phyloP scores from a whole-genome alignment of 2,329 filamentous ascomycete genomes.

The Alternaria sp. region DNA sequence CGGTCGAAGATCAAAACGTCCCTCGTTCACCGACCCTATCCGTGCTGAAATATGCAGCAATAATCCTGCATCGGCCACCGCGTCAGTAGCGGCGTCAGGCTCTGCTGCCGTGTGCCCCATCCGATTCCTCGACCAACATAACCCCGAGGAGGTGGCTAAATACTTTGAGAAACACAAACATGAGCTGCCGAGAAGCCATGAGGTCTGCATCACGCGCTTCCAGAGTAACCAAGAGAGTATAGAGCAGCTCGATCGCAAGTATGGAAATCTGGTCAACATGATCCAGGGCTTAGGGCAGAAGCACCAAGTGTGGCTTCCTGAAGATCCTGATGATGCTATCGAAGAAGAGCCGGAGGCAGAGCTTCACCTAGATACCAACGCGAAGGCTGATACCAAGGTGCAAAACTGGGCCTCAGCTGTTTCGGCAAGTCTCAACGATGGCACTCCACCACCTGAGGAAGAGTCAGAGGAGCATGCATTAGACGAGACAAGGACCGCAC shows the following conservation, averaged over 20 bases:
- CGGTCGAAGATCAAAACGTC: constrained; percentile 51
- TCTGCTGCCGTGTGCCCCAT: constrained; percentile 82
- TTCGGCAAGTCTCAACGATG: constrained; percentile 62
- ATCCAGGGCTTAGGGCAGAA: constrained; percentile 88
- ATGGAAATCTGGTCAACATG: constrained; percentile 92
- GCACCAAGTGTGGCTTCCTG: constrained; percentile 85
- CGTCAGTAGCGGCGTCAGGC: constrained; percentile 50
- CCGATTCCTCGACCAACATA: constrained; percentile 89
- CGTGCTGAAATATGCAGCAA: constrained; percentile 53
- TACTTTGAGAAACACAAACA: constrained; percentile 97
- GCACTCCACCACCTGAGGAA: constrained; percentile 50
- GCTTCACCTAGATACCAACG: constrained; percentile 52
- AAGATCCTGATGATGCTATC: constrained; percentile 58
- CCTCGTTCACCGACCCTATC: constrained; percentile 55
- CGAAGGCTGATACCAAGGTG: constrained; percentile 73
- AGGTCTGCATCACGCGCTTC: constrained; percentile 89
- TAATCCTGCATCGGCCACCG: constrained; percentile 59
- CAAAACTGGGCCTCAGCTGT: constrained; percentile 87
- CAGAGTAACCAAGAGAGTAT: constrained; percentile 87
- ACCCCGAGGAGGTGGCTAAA: constrained; percentile 88
- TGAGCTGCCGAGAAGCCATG: constrained; percentile 90
- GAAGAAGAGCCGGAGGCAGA: constrained; percentile 58
- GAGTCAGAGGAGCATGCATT: constrained; percentile 47
- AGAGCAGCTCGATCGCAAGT: constrained; percentile 90
- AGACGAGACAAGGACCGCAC: constrained; percentile 72